phyloP scores from a whole-genome alignment of 1,284 basidiomycete genomes.

The Laetiporus sulphureus region DNA sequence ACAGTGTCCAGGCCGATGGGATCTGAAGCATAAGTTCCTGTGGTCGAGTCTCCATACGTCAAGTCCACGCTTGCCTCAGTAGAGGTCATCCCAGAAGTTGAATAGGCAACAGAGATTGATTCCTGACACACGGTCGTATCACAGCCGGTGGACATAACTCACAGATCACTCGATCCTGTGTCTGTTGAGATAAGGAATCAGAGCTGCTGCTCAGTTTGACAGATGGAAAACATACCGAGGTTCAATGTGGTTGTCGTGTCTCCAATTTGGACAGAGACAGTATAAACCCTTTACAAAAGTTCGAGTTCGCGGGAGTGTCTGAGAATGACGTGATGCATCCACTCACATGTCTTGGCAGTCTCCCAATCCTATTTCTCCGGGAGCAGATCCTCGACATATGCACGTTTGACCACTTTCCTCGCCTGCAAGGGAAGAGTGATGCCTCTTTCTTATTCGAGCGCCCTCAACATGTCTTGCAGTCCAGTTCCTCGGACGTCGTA shows the following conservation, averaged over 20 bases:
- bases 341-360: slow-evolving; percentile 9
- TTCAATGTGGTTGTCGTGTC: slow-evolving; percentile 22
- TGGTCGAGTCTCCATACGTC: slow-evolving; percentile 30
- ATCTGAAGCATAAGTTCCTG: slow-evolving; percentile 30
- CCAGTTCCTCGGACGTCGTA: background rate
- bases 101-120: slow-evolving; percentile 20
- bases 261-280: slow-evolving; percentile 23
- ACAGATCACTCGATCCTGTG: slow-evolving; percentile 28
- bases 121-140: slow-evolving; percentile 16
- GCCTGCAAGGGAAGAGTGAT: slow-evolving; percentile 3
- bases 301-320: background rate
- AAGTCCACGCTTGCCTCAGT: slow-evolving; percentile 26
- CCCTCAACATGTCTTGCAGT: background rate
- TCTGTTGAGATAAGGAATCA: slow-evolving; percentile 9
- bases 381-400: slow-evolving; percentile 4
- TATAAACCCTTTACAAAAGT: slow-evolving; percentile 24
- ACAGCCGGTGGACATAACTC: slow-evolving; percentile 24
- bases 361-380: slow-evolving; percentile 6
- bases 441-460: background rate
- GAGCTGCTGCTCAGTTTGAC: background rate
- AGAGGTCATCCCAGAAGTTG: slow-evolving; percentile 17
- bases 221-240: slow-evolving; percentile 18
- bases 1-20: slow-evolving; percentile 30
- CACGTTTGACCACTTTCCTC: slow-evolving; percentile 1
- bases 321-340: background rate